A percentile compares a stretch with the other conserved stretches of the same genome.
These are phyloP conservation scores for Camellia japonica DNA, from an alignment of 148 eudicot genomes.

Conservation along the genomic window DNA sequence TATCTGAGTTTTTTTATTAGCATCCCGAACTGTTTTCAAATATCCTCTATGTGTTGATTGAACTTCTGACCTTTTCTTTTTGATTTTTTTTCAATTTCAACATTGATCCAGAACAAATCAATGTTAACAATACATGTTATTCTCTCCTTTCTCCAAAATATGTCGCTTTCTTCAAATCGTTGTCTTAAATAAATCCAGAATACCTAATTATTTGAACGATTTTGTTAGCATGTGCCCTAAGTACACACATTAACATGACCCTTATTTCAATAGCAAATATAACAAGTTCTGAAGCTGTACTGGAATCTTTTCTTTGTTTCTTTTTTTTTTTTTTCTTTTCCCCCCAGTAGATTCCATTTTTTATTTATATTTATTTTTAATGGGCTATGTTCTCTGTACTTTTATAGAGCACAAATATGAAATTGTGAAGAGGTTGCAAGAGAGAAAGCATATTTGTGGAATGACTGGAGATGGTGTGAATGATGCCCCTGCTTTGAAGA, in stretches of 20 bases:
- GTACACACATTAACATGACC: no score
- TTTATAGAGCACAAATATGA: conserved; percentile 70
- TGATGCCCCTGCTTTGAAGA: conserved; percentile 85
- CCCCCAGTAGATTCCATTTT: no score
- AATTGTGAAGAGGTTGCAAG: conserved; percentile 74
- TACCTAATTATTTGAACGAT: neutral
- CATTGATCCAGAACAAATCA: neutral
- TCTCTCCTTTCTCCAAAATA: neutral
- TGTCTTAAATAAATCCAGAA: neutral
- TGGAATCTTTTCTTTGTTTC: neutral
- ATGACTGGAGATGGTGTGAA: conserved; percentile 93
- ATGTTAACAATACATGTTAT: neutral
- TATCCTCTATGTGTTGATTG: neutral
- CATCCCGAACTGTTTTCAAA: no score
- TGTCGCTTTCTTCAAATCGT: neutral
- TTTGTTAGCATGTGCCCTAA: no score
- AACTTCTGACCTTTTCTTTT: neutral
- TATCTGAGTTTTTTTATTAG: neutral
- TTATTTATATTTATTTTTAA: neutral
- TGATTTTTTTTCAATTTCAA: neutral
- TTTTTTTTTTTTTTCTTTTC: neutral
- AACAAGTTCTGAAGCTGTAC: neutral
- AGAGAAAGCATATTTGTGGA: conserved; percentile 71
- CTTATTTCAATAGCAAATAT: neutral
- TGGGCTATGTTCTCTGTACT: neutral